A percentile compares a stretch with the other conserved stretches of the same genome.
Evolutionary conservation across 2,329 filamentous ascomycete genomes (phyloP).

Genomic region (Helotiales sp.): DNA sequence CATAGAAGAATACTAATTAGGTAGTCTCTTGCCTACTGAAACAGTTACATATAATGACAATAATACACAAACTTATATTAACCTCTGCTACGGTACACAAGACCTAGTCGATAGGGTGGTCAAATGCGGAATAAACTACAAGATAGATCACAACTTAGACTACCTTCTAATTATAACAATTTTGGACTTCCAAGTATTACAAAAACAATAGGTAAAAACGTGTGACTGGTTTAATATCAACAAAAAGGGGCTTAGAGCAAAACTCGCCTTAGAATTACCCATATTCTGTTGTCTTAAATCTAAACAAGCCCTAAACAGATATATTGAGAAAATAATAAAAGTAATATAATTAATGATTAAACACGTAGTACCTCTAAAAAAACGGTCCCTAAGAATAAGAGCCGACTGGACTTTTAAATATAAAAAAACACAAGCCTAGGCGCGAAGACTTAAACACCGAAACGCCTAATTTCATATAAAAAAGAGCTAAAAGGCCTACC

Average conservation of each 20-base stretch:
- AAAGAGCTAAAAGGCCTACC: slow-evolving; percentile 3
- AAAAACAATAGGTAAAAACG: not conserved
- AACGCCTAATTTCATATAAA: not conserved
- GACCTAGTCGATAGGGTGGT: not conserved
- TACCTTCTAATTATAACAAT: not conserved
- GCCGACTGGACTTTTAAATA: not conserved
- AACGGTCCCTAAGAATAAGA: not conserved
- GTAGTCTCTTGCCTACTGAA: not conserved
- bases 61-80: not conserved
- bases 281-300: not conserved
- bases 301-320: not conserved
- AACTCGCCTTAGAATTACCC: not conserved
- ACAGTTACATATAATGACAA: not conserved
- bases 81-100: not conserved
- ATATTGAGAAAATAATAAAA: not conserved
- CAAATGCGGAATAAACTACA: not conserved
- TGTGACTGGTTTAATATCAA: not conserved
- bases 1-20: too few species aligned
- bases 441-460: not conserved
- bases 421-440: slow-evolving; percentile 3
- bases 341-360: not conserved
- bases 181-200: not conserved
- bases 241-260: not conserved
- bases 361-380: not conserved
- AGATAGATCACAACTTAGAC: not conserved